A percentile compares a stretch with the other conserved stretches of the same genome.
These are phyloP conservation scores for Coniferiporia weirii DNA, from an alignment of 1,284 basidiomycete species.

Conservation along the genomic window DNA sequence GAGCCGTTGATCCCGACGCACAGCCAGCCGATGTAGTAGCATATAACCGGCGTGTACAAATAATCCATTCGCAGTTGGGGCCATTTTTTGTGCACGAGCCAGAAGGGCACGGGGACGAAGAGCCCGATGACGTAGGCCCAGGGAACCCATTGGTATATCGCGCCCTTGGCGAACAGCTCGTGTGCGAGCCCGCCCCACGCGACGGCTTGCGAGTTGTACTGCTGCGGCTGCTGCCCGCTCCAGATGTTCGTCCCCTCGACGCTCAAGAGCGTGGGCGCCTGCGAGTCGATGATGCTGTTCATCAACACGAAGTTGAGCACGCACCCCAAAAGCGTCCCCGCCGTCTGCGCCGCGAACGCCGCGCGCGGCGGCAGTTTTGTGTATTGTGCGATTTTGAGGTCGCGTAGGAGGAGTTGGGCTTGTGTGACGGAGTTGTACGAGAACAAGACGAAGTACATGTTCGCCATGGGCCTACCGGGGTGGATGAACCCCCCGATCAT, in stretches of 20 bases:
- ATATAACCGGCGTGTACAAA: constrained; percentile 12
- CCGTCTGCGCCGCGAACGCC: constrained; percentile 26
- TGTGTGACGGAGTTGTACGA: constrained; percentile 30
- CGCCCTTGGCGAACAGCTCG: constrained; percentile 21
- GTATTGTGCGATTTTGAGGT: constrained; percentile 36
- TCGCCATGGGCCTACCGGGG: constrained; percentile 26
- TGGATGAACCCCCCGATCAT: constrained; percentile 26
- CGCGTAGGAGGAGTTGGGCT: constrained; percentile 41
- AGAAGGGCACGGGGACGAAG: constrained; percentile 26
- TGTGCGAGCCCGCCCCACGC: constrained; percentile 26
- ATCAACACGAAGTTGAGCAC: constrained; percentile 23
- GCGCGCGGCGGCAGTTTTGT: constrained; percentile 24
- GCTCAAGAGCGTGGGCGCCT: constrained; percentile 23
- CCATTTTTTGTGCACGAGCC: constrained; percentile 23
- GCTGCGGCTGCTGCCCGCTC: constrained; percentile 27
- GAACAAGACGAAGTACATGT: constrained; percentile 20
- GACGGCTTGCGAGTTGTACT: constrained; percentile 26
- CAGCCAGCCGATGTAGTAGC: constrained; percentile 37
- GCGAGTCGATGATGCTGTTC: constrained; percentile 23
- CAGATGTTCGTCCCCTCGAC: constrained; percentile 25
- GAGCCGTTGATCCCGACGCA: constrained; percentile 51
- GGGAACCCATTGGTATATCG: constrained; percentile 22
- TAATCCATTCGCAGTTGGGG: constrained; percentile 17
- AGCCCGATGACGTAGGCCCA: constrained; percentile 24
- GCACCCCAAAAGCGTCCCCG: constrained; percentile 15